Evolutionary conservation across 2,329 filamentous ascomycete genomes (phyloP).

Genomic region (Zalaria sp.): DNA sequence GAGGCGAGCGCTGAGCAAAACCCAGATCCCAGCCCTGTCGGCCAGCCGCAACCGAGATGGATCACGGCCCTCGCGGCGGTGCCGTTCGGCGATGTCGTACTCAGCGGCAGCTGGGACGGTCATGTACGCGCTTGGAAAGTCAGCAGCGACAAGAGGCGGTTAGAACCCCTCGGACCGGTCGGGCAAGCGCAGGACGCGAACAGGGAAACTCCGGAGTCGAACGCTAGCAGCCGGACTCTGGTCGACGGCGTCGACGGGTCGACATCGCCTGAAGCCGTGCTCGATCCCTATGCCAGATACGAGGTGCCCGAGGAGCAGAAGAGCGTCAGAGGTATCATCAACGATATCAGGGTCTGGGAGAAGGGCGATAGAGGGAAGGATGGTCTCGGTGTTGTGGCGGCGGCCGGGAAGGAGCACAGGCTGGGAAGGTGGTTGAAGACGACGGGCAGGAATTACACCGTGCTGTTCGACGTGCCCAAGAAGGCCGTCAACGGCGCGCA

Average conservation of each 20-base stretch:
- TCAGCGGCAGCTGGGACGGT: slow-evolving; percentile 93
- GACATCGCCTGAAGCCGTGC: neutral
- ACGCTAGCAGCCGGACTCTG: slow-evolving; percentile 4
- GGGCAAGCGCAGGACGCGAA: slow-evolving; percentile 26
- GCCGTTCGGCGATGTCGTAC: slow-evolving; percentile 78
- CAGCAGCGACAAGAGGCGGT: slow-evolving; percentile 64
- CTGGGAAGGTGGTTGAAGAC: slow-evolving; percentile 67
- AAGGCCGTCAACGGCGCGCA: slow-evolving; percentile 5
- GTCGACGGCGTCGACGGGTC: slow-evolving; percentile 6
- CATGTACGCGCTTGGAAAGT: slow-evolving; percentile 75
- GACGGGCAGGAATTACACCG: slow-evolving; percentile 64
- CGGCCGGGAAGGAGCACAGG: slow-evolving; percentile 72
- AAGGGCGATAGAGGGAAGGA: slow-evolving; percentile 58
- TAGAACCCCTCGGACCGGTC: slow-evolving; percentile 59
- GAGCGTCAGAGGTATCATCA: slow-evolving; percentile 61
- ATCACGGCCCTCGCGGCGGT: slow-evolving; percentile 80
- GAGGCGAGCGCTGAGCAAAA: slow-evolving; percentile 60
- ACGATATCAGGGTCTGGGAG: slow-evolving; percentile 79
- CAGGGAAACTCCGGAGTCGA: slow-evolving; percentile 5
- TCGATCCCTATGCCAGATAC: neutral
- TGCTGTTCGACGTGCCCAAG: slow-evolving; percentile 67
- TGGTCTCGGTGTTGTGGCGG: slow-evolving; percentile 74
- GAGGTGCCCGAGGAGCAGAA: slow-evolving; percentile 7
- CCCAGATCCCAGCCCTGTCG: slow-evolving; percentile 40
- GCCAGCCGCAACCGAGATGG: slow-evolving; percentile 50